A percentile compares a stretch with the other conserved stretches of the same genome.
phyloP scores from a whole-genome alignment of 306 rosid genomes.

The cucumber (Cucumis sativus) region Cucumber_9930_V3 NC_026658.2:4932501-4933000 shows the following conservation, averaged over 20 bases:
- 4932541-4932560: not conserved
- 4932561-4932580: conserved; percentile 43
- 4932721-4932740: not conserved
- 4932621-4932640: conserved; percentile 98
- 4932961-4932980: not conserved
- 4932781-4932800: not conserved
- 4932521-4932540: not conserved
- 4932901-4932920: not conserved
- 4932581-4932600: conserved; percentile 82
- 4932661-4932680: conserved; percentile 16
- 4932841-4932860: not conserved
- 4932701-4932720: not conserved
- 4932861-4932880: not conserved
- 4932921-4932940: not conserved
- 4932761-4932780: not conserved
- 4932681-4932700: not conserved
- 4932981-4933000: not conserved
- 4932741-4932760: not conserved
- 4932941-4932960: not conserved
- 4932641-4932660: conserved; percentile 93
- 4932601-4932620: conserved; percentile 87
- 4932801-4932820: not conserved
- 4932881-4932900: not conserved
- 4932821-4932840: not conserved
- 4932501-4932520: not conserved